These are phyloP conservation scores for Plasmodium blacklocki DNA, from an alignment of 169 alveolate species.

Conservation along the genomic window DNA sequence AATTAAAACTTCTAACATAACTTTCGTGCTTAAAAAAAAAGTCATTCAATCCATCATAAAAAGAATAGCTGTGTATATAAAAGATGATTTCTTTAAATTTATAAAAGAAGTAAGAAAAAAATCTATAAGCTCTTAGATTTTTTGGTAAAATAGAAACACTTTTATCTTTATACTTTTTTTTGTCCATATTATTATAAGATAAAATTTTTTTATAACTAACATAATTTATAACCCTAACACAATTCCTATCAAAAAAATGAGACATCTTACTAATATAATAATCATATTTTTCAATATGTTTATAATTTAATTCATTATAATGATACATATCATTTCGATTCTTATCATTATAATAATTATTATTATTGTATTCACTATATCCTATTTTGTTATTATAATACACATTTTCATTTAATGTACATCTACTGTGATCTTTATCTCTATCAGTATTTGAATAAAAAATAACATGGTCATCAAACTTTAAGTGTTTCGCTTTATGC, in stretches of 20 bases:
- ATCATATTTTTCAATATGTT: conserved; percentile 28
- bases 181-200: conserved; percentile 12
- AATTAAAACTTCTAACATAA: not conserved
- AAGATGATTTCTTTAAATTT: conserved; percentile 50
- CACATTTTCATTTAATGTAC: not conserved
- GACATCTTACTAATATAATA: conserved; percentile 18
- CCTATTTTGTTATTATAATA: not conserved
- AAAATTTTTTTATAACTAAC: conserved; percentile 45
- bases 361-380: not conserved
- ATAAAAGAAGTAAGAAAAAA: conserved; percentile 39
- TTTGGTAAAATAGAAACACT: conserved; percentile 18
- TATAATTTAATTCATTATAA: not conserved
- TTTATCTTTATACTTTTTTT: not conserved
- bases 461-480: not conserved
- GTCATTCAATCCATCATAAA: conserved; percentile 6
- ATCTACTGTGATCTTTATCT: not conserved
- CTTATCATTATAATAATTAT: conserved; percentile 7
- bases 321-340: conserved; percentile 5
- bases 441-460: not conserved
- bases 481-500: not conserved
- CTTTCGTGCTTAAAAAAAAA: conserved; percentile 17
- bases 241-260: conserved; percentile 31
- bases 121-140: conserved; percentile 41
- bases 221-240: conserved; percentile 40
- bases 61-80: conserved; percentile 42